Evolutionary conservation across 371 early-diverging fungal species (phyloP), one percentile per base, ranked within the genome.

Genomic region (Mucor mucedo): DNA sequence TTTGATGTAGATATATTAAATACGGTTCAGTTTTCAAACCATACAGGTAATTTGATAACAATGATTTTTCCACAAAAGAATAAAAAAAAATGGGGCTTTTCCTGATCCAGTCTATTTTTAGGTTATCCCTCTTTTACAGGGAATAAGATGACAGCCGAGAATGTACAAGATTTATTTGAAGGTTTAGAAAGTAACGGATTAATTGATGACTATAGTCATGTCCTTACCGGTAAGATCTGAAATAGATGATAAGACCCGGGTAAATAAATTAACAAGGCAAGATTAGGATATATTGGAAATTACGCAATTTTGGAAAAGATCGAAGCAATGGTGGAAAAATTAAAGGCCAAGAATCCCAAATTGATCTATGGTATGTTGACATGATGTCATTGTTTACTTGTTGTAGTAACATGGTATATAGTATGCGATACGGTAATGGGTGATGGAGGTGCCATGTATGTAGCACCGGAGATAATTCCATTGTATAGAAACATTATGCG

Each of bases 391-490:
- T 13, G 9, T 5, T 13, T 27, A 16, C 38, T 27, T 30, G 9
- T 9, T 53, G n/a, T 14, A 45, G 35, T 32, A 42, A 27, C 33
- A 27, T 49, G 41, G 27, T 57, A 13, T 59, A 5, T 68, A 90
- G 92, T 96, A 1, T 79, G 95, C 60, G 98, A 97, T 76, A 93
- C 97, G 2, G 98, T 97, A 2, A 88, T 97, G 84, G 98, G 98
- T 27, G 98, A 97, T 74, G 83, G 92, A 69, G 93, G 91, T 7
- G 71, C 82, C 10, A 71, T 97, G 10, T 96, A 97, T 72, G 95
- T 96, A 39, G 87, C 92, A 0, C 66, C 80, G 30, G 95, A 92
- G 49, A 85, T 93, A 27, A 83, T 96, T 4, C 88, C 87, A 2
- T 68, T 94, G 14, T 97, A 97, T 77, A 83, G 87, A 48, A 71